Evolutionary conservation across 108 stramenopile species (phyloP).

Genomic region (Skeletonema menzelii): DNA sequence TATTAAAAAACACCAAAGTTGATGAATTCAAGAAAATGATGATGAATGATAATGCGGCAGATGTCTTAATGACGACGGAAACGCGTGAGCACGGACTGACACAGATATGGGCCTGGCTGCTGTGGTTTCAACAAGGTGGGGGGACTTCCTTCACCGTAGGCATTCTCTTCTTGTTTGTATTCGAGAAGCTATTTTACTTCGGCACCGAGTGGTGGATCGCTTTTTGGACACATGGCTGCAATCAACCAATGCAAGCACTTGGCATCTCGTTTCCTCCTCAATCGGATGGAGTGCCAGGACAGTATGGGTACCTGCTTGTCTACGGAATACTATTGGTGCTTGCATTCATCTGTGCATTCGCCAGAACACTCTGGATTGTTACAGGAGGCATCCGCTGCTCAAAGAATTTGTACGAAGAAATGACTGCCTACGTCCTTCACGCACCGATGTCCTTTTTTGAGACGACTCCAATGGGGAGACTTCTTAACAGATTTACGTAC

Average conservation of each 20-base stretch:
- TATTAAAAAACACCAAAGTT: constrained; percentile 6
- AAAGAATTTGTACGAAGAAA: constrained; percentile 32
- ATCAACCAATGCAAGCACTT: constrained; percentile 45
- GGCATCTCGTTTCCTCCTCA: constrained; percentile 66
- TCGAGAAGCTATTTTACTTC: constrained; percentile 82
- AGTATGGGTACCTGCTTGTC: constrained; percentile 61
- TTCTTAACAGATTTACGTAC: constrained; percentile 93
- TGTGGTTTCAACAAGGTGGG: constrained; percentile 86
- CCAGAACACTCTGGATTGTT: constrained; percentile 64
- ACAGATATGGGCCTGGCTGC: constrained; percentile 62
- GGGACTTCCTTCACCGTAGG: constrained; percentile 56
- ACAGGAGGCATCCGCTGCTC: constrained; percentile 42
- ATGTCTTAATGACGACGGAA: constrained; percentile 72
- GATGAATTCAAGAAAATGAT: constrained; percentile 19
- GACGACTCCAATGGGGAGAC: constrained; percentile 91
- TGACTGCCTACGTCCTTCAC: constrained; percentile 53
- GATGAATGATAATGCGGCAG: constrained; percentile 13
- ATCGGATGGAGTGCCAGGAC: constrained; percentile 63
- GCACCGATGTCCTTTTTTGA: constrained; percentile 93
- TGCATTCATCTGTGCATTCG: constrained; percentile 53
- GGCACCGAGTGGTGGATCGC: constrained; percentile 87
- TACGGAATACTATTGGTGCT: constrained; percentile 56
- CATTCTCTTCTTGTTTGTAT: constrained; percentile 49
- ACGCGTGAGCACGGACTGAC: constrained; percentile 76
- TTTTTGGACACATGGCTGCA: constrained; percentile 66